Base-by-base conservation (phyloP, 225 moss, liverwort and hornwort genomes). In the Physcomitrellopsis africana region DNA sequence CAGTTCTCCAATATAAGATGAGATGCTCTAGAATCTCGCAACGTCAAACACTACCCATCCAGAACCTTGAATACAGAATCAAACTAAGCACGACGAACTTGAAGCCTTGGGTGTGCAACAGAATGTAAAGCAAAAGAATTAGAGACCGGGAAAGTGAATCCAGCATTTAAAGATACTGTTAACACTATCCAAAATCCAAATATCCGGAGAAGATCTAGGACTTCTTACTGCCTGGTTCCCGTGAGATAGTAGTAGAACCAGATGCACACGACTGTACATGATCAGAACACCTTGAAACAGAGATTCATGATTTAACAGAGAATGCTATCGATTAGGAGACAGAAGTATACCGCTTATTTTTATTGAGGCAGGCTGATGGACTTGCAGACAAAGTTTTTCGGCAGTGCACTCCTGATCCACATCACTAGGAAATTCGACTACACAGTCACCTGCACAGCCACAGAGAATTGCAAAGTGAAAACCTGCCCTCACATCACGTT, bases 381-480 rank as follows among this genome's bases (percentile, higher is more conserved):
- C 80, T 63, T 80, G 82, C 61, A 86, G 56, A 7, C 80, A 51
- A 3, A 86, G 71, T 8, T 67, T 60, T 15, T 75, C 77, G 9
- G 20, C 17, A 0, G 74, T 27, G 20, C 70, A 19, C 66, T 74
- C 77, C 51, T 80, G 82, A 58, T 86, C 86, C 9, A 80, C 72
- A 27, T 86, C 73, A 51, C 77, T 75, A 18, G 86, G 86, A 49
- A 80, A 73, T 63, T 86, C 77, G 6, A 86, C 74, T 3, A 60
- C 13, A 57, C 86, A 86, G 41, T 83, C 78, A 44, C 86, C 86
- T 86, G 80, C 56, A 63, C 27, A 10, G 17, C 37, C 70, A 66
- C 24, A 29, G 0, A 47, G 2, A 29, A 4, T 4, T 1, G 29
- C 29, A 29, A 29, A 1, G 2, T 29, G 29, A 29, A 4, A 29